phyloP scores from a whole-genome alignment of 140 eudicot species.

The Stevia rebaudiana region DNA sequence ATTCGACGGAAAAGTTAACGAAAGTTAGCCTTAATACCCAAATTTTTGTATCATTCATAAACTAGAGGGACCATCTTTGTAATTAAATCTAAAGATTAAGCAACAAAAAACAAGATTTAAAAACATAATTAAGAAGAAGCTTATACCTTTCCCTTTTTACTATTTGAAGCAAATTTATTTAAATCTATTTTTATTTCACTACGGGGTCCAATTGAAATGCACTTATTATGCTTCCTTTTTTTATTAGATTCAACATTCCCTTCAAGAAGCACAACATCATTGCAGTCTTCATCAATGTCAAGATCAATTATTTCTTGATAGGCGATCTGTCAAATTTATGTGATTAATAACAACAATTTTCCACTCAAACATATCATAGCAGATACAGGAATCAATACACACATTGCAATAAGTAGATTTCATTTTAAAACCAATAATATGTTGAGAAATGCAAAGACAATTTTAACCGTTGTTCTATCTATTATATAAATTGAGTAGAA shows the following conservation, averaged over 20 bases:
- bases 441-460: no score
- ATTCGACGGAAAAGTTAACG: no score
- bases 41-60: no score
- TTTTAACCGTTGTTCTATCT: no score
- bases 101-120: constrained; percentile 11
- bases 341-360: neutral
- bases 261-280: constrained; percentile 36
- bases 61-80: no score
- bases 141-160: constrained; percentile 24
- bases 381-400: neutral
- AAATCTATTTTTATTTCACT: constrained; percentile 16
- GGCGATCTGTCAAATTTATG: constrained; percentile 29
- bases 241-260: constrained; percentile 14
- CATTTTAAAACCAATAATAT: no score
- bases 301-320: constrained; percentile 64
- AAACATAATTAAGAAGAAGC: neutral
- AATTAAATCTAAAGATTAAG: no score
- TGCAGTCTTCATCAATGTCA: constrained; percentile 65
- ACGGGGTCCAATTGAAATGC: constrained; percentile 25
- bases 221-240: constrained; percentile 21
- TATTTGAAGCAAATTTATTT: constrained; percentile 12
- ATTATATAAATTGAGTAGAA: no score
- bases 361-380: neutral
- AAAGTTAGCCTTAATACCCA: no score
- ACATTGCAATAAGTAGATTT: no score